A percentile compares a stretch with the other conserved stretches of the same genome.
Evolutionary conservation across 352 stramenopile genomes (phyloP).

Genomic region (Phytophthora citricola): DNA sequence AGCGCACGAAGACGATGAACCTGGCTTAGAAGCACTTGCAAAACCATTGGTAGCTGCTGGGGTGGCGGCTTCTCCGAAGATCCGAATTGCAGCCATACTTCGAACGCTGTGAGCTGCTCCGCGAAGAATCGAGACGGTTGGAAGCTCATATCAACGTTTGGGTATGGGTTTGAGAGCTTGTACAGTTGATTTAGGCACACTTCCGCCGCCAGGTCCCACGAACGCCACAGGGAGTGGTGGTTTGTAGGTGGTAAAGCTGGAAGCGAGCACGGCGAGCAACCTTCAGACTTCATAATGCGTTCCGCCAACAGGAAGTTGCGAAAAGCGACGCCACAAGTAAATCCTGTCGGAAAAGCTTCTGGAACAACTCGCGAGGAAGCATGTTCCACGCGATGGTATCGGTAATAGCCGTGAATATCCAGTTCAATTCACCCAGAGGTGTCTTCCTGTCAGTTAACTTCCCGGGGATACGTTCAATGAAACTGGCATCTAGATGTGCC

Average conservation of each 20-base stretch:
- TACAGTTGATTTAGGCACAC: conserved; percentile 97
- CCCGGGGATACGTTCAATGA: conserved; percentile 90
- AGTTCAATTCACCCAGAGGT: conserved; percentile 98
- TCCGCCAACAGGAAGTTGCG: conserved; percentile 98
- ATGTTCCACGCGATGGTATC: conserved; percentile 99
- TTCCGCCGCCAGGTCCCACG: conserved; percentile 98
- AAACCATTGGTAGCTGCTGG: conserved; percentile 98
- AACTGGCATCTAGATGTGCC: conserved; percentile 82
- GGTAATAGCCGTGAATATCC: conserved; percentile 99
- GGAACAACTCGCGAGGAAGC: conserved; percentile 95
- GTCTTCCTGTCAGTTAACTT: conserved; percentile 95
- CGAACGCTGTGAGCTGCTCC: conserved; percentile 98
- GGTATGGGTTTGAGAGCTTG: conserved; percentile 76
- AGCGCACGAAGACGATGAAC: conserved; percentile 97
- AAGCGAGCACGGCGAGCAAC: conserved; percentile 91
- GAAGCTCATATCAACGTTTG: conserved; percentile 71
- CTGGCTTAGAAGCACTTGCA: conserved; percentile 97
- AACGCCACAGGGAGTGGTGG: conserved; percentile 98
- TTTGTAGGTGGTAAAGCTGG: conserved; percentile 95
- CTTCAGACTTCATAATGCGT: conserved; percentile 94
- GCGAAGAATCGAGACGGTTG: conserved; percentile 97
- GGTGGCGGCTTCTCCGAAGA: conserved; percentile 89
- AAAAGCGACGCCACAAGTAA: conserved; percentile 98
- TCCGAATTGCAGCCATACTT: conserved; percentile 98
- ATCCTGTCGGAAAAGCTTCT: conserved; percentile 99